Base-by-base conservation (phyloP, 768 basidiomycete species). In the Suillus subluteus region DNA sequence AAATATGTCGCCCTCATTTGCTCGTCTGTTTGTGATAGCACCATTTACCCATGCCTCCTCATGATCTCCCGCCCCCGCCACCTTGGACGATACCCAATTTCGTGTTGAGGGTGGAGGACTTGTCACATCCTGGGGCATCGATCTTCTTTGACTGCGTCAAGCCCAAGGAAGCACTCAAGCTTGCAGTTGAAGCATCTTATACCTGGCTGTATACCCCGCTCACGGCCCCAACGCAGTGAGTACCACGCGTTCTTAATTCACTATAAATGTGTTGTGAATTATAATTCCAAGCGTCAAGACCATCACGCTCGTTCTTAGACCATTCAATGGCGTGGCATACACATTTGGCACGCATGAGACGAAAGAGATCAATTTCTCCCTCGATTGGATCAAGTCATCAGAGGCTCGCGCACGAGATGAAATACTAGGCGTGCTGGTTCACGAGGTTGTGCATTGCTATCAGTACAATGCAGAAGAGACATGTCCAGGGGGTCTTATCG, bases 391-490 rank as follows among this genome's bases (percentile, higher is more conserved):
- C 75, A 77, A 78, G 62, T 79, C 81, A 62, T 78, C 75, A 41
- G 72, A 73, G 16, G 64, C 78, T 65, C 79, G 82, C 48, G 81
- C 86, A 63, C 72, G 77, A 37, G 82, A 89, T 58, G 92, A 94
- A 78, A 88, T 93, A 59, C 69, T 79, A 50, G 92, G 92, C 5
- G 91, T 93, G 4, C 80, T 94, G 4, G 79, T 84, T 43, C 92
- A 91, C 73, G 91, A 94, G 77, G 83, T 90, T 73, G 91, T 92
- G 7, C 92, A 94, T 69, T 93, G 90, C 72, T 94, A 83, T 73
- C 92, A 94, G 72, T 85, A 87, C 76, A 83, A 91, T 70, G 90
- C 83, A 1, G 72, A 79, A 30, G 87, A 81, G 32, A 84, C 83
- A 52, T 88, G 85, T 69, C 90, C 91, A 0, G 84, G 85, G 2